A percentile compares a stretch with the other conserved stretches of the same genome.
phyloP scores from a whole-genome alignment of 2,329 filamentous ascomycete species.

The Teratosphaeria nubilosa region DNA sequence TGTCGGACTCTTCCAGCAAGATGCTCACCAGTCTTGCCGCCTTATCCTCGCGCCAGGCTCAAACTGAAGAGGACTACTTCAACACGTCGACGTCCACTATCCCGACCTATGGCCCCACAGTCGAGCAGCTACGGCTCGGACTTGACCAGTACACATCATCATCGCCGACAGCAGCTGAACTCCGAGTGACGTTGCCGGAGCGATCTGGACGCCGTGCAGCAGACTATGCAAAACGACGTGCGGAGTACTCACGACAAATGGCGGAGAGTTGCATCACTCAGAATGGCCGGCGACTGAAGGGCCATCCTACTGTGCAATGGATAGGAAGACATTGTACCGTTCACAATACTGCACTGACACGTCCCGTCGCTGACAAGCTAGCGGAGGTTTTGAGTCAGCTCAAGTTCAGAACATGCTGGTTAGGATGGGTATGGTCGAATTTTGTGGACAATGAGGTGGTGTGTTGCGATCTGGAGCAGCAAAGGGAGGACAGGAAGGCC shows the following conservation, averaged over 20 bases:
- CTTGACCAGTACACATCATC: neutral
- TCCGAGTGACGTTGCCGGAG: neutral
- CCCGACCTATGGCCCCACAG: neutral
- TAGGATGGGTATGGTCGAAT: neutral
- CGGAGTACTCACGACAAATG: slow-evolving; percentile 3
- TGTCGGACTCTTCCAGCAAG: neutral
- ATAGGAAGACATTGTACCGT: neutral
- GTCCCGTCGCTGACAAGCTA: neutral
- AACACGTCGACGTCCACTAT: neutral
- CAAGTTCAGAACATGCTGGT: neutral
- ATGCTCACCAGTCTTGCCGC: neutral
- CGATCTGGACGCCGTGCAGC: neutral
- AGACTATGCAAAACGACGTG: neutral
- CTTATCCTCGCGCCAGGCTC: neutral
- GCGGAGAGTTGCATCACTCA: slow-evolving; percentile 1
- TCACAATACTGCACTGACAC: neutral
- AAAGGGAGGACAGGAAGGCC: neutral
- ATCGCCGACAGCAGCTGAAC: neutral
- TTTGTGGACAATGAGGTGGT: neutral
- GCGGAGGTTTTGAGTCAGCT: neutral
- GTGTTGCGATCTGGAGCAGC: neutral
- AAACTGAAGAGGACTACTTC: neutral
- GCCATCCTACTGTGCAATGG: slow-evolving; percentile 1
- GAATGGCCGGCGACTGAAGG: slow-evolving; percentile 3
- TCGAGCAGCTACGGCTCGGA: neutral